Percentiles rank a stretch among this genome's conserved stretches.
These are phyloP conservation scores for Apiospora aurea DNA, from an alignment of 2,329 filamentous ascomycete genomes.

Conservation along the genomic window DNA sequence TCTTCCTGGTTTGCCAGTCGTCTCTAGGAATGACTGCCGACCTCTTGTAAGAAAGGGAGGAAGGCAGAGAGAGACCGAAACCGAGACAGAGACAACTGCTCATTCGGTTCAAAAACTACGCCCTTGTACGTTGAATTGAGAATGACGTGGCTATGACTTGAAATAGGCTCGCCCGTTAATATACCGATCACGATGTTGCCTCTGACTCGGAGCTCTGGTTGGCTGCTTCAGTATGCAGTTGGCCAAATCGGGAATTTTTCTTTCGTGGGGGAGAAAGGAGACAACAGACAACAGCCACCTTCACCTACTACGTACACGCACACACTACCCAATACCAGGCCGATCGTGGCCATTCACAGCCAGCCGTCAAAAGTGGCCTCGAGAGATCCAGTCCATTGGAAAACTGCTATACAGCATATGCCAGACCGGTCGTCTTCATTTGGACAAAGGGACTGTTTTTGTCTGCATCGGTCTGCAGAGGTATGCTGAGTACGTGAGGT, in stretches of 20 bases:
- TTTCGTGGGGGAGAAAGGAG: not conserved
- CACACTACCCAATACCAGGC: not conserved
- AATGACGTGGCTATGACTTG: slow-evolving; percentile 14
- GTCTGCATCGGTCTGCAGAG: slow-evolving; percentile 14
- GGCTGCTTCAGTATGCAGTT: slow-evolving; percentile 14
- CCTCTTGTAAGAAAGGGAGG: not conserved
- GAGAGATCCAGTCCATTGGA: slow-evolving; percentile 1
- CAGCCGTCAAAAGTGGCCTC: not conserved
- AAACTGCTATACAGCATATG: not conserved
- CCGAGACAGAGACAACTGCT: not conserved
- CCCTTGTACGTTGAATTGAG: not conserved
- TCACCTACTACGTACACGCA: not conserved
- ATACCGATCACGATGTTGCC: not conserved
- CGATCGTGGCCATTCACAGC: slow-evolving; percentile 5
- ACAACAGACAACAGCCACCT: not conserved
- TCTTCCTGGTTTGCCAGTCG: not conserved
- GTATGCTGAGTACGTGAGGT: not conserved
- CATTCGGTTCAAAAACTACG: not conserved
- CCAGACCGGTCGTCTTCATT: slow-evolving; percentile 10
- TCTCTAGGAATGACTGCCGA: slow-evolving; percentile 4
- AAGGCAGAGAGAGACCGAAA: not conserved
- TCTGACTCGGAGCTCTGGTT: not conserved
- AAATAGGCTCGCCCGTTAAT: slow-evolving; percentile 5
- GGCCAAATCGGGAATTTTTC: slow-evolving; percentile 3
- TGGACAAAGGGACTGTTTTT: not conserved